Percentiles rank a stretch among this genome's conserved stretches.
phyloP scores from a whole-genome alignment of 768 basidiomycete genomes.

The Leccinum disarticulatum region DNA sequence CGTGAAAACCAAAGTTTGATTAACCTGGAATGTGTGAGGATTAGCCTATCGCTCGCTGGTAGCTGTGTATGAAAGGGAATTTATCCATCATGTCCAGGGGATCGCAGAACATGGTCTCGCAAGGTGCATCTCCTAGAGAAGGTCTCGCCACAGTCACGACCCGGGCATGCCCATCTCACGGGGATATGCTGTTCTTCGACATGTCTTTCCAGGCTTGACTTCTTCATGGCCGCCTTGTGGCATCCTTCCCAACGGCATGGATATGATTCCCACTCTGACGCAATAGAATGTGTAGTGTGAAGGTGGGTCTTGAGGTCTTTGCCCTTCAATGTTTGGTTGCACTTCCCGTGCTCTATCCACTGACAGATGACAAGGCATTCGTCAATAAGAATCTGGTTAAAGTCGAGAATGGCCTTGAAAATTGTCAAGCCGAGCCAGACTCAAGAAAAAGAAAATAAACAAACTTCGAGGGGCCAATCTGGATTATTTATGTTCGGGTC shows the following conservation, averaged over 20 bases:
- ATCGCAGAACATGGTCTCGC: neutral
- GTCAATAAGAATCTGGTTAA: conserved; percentile 5
- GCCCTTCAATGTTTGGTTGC: neutral
- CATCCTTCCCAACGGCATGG: conserved; percentile 14
- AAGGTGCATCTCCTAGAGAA: conserved; percentile 2
- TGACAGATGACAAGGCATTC: conserved; percentile 1
- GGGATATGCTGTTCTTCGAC: conserved; percentile 12
- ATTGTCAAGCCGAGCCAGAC: neutral
- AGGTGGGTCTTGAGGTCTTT: conserved; percentile 11
- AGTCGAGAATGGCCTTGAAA: conserved; percentile 3
- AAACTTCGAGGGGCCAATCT: conserved; percentile 3
- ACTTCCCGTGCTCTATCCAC: conserved; percentile 6
- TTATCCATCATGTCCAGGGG: neutral
- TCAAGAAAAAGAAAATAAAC: neutral
- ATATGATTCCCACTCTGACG: neutral
- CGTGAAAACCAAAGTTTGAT: neutral
- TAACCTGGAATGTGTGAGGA: neutral
- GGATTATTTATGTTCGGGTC: neutral
- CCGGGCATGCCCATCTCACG: conserved; percentile 11
- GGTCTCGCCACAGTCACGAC: neutral
- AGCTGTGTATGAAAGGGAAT: neutral
- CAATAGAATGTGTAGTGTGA: conserved; percentile 1
- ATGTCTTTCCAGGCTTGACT: conserved; percentile 13
- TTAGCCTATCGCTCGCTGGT: neutral
- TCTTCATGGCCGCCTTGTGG: neutral